Evolutionary conservation across 129 eudicot species (phyloP), one percentile per base, ranked within the genome.

Genomic region (Flaveria trinervia): DNA sequence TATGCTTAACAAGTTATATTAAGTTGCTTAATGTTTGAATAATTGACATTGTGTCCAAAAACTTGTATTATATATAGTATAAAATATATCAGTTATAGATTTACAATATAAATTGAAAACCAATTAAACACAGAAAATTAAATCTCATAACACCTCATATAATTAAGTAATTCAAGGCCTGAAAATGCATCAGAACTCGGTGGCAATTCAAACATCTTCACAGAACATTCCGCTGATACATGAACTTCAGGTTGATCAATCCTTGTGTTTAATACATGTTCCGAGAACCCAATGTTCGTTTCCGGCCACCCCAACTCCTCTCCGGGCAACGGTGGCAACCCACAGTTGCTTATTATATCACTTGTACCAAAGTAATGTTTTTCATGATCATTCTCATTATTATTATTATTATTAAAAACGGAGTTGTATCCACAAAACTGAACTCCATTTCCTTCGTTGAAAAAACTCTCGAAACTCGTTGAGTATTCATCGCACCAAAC

Each of bases 261-360:
- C 56, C 75, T 54, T 41, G 56, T 16, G 14, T 20, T 65, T n/a
- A 83, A 43, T 49, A 54, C 75, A 6, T 26, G 74, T 18, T 73
- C 84, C 15, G 82, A 57, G 15, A 55, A 73, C 39, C 74, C 72
- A 15, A 68, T 39, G 49, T 72, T 78, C 2, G 84, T 28, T 36
- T 81, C 82, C 15, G 90, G 68, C 88, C 89, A 83, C 65, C 67
- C 75, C 80, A 88, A 33, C 49, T 84, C 88, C 75, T 88, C 88
- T 22, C 89, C 88, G 0, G 92, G 92, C 90, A 85, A 80, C 14
- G 93, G 89, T 11, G 91, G 91, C 85, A 90, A 70, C 70, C 77
- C 83, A 30, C 50, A 75, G 46, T 64, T 75, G 30, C 86, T 62
- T 17, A 36, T 36, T 36, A 77, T 59, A 61, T 44, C 72, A 74